These are phyloP conservation scores for Pseudocercospora pini-densiflorae DNA, from an alignment of 2,329 filamentous ascomycete genomes.

Conservation along the genomic window DNA sequence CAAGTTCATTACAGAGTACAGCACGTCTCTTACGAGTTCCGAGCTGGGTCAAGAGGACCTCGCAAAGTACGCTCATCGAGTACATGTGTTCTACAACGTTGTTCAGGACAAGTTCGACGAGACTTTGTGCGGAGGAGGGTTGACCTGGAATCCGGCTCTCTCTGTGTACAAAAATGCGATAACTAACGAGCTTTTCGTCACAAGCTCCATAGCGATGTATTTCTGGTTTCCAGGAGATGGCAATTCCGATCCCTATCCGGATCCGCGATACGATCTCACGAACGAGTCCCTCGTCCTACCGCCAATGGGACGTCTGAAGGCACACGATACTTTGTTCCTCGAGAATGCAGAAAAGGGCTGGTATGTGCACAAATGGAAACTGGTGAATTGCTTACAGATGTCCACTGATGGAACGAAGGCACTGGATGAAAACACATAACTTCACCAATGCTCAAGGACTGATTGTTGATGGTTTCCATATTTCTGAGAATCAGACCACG, in stretches of 20 bases:
- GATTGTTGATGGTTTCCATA: slow-evolving; percentile 84
- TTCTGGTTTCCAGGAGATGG: slow-evolving; percentile 82
- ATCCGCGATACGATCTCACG: slow-evolving; percentile 38
- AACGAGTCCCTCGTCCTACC: slow-evolving; percentile 51
- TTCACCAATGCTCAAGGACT: slow-evolving; percentile 80
- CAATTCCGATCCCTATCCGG: slow-evolving; percentile 55
- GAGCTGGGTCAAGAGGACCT: slow-evolving; percentile 81
- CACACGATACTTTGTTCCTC: slow-evolving; percentile 60
- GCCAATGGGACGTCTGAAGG: slow-evolving; percentile 25
- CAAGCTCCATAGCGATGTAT: slow-evolving; percentile 88
- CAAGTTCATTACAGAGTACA: slow-evolving; percentile 38
- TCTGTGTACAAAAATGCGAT: slow-evolving; percentile 94
- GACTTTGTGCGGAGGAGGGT: slow-evolving; percentile 79
- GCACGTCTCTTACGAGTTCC: slow-evolving; percentile 22
- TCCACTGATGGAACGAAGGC: slow-evolving; percentile 24
- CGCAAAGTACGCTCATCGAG: slow-evolving; percentile 78
- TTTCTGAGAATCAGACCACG: slow-evolving; percentile 62
- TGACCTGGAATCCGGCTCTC: slow-evolving; percentile 86
- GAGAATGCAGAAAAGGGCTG: slow-evolving; percentile 79
- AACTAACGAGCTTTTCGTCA: slow-evolving; percentile 89
- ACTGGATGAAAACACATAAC: slow-evolving; percentile 76
- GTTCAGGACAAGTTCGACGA: slow-evolving; percentile 81
- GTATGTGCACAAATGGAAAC: too few relatives aligned
- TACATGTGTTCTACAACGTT: slow-evolving; percentile 87
- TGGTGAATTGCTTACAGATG: too few relatives aligned